Conservation (phyloP, 2,329 filamentous ascomycete genomes). For the Cercospora canescens region DNA sequence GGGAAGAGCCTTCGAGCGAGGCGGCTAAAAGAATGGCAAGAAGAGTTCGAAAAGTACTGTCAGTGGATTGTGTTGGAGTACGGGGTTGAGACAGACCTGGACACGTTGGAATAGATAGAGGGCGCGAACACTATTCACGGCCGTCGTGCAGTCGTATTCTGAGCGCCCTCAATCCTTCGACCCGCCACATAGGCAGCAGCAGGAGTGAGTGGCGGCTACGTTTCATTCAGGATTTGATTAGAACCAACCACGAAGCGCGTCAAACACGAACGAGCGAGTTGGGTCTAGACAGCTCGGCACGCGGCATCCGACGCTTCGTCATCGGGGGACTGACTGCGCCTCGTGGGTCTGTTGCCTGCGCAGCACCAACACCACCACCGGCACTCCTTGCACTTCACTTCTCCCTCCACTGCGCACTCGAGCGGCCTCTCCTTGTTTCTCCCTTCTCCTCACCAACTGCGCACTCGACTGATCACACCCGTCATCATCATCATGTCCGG, state of each 20-base stretch:
- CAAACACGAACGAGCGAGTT: neutral
- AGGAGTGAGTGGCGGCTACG: neutral
- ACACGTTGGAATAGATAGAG: constrained; percentile 26
- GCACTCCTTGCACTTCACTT: neutral
- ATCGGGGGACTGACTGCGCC: neutral
- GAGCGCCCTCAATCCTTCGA: neutral
- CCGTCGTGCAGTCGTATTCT: neutral
- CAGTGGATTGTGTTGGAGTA: constrained; percentile 83
- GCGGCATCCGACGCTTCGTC: neutral
- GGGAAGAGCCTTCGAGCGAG: constrained; percentile 70
- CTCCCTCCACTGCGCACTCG: neutral
- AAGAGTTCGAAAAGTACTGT: constrained; percentile 87
- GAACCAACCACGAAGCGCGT: neutral
- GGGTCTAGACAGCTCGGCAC: neutral
- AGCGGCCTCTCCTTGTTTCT: neutral
- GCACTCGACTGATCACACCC: neutral
- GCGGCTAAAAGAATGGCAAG: constrained; percentile 74
- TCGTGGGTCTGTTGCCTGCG: neutral
- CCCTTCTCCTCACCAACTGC: neutral
- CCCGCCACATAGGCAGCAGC: neutral
- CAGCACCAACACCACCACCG: neutral
- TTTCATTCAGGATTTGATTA: neutral
- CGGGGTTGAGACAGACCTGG: constrained; percentile 32
- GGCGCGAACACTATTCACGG: neutral
- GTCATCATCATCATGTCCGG: constrained; percentile 22